phyloP scores from a whole-genome alignment of 352 stramenopile genomes.

The Globisporangium recalcitrans region DNA sequence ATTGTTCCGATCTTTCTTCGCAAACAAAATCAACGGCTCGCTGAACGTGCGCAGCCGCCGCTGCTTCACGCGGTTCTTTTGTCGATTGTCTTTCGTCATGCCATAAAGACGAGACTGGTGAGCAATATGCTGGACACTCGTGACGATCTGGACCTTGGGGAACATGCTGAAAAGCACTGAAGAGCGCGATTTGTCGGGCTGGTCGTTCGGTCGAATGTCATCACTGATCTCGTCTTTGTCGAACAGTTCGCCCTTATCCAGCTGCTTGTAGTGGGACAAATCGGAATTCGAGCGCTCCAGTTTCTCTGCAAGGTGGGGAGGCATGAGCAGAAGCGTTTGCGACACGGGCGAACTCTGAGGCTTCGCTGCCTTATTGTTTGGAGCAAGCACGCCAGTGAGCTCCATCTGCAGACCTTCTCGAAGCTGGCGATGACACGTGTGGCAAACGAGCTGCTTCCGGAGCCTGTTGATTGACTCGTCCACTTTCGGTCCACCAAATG shows the following conservation, averaged over 20 bases:
- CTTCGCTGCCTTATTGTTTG: conserved; percentile 29
- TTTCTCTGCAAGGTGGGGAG: conserved; percentile 61
- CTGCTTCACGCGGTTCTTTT: conserved; percentile 23
- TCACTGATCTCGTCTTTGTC: conserved; percentile 80
- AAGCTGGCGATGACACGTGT: conserved; percentile 77
- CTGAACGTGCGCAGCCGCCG: conserved; percentile 46
- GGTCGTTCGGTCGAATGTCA: conserved; percentile 48
- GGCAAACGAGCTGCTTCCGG: conserved; percentile 81
- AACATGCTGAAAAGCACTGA: conserved; percentile 77
- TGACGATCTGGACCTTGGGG: conserved; percentile 79
- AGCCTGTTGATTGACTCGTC: conserved; percentile 73
- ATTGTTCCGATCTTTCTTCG: conserved; percentile 27
- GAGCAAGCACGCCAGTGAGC: conserved; percentile 34
- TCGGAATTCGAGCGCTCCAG: conserved; percentile 61
- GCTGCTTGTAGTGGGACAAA: conserved; percentile 46
- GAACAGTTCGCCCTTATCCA: conserved; percentile 67
- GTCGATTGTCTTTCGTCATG: conserved; percentile 36
- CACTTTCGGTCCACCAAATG: conserved; percentile 67
- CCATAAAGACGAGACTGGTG: conserved; percentile 63
- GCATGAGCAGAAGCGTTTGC: conserved; percentile 74
- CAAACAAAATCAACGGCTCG: conserved; percentile 44
- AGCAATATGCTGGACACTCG: conserved; percentile 69
- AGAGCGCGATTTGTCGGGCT: conserved; percentile 49
- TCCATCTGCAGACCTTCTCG: conserved; percentile 79
- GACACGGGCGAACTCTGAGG: conserved; percentile 23